Evolutionary conservation across 768 basidiomycete species (phyloP).

Genomic region (Lactarius akahatsu): DNA sequence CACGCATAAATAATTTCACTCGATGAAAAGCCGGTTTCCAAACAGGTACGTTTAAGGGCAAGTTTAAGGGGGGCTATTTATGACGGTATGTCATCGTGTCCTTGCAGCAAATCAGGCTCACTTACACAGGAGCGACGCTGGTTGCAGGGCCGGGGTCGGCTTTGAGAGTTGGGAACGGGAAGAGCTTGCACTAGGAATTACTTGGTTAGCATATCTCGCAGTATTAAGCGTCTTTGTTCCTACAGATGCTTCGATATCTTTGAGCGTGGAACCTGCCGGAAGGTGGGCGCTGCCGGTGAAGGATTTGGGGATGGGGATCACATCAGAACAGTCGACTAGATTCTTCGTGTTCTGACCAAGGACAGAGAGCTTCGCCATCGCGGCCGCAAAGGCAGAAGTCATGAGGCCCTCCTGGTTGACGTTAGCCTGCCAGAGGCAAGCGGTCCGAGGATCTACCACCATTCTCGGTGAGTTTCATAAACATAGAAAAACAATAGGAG

Average conservation of each 20-base stretch:
- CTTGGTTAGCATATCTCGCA: neutral
- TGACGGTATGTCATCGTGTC: neutral
- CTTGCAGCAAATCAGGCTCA: neutral
- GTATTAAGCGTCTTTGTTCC: neutral
- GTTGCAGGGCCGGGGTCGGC: constrained; percentile 17
- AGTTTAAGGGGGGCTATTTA: neutral
- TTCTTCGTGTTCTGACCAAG: constrained; percentile 33
- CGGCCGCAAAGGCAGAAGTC: constrained; percentile 32
- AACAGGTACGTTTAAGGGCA: neutral
- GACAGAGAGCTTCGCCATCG: constrained; percentile 36
- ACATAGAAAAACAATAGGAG: neutral
- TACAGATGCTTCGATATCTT: constrained; percentile 15
- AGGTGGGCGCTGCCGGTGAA: constrained; percentile 1
- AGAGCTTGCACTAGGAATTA: constrained; percentile 3
- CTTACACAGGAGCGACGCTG: constrained; percentile 19
- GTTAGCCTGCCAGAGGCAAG: constrained; percentile 39
- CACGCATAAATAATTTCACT: neutral
- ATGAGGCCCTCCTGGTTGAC: constrained; percentile 35
- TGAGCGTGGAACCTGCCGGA: constrained; percentile 11
- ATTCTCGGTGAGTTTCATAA: neutral
- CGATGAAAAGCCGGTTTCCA: neutral
- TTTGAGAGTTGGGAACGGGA: constrained; percentile 6
- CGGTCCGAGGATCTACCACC: constrained; percentile 35
- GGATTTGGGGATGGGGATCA: constrained; percentile 20
- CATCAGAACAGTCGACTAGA: constrained; percentile 30